Conservation (phyloP, 768 basidiomycete genomes). For the Mycena vitilis region DNA sequence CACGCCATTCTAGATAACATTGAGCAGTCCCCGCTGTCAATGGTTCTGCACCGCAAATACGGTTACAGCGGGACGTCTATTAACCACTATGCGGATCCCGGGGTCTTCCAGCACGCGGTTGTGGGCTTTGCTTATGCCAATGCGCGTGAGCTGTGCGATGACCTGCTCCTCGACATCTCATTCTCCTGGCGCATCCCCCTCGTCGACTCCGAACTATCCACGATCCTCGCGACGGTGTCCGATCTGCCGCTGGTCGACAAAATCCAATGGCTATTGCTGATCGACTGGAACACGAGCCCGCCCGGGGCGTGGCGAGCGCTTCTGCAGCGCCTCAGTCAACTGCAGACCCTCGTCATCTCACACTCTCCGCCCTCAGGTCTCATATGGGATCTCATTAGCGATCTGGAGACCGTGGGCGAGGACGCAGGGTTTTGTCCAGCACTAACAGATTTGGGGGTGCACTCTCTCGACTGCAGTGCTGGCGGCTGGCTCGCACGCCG, state of each 20-base stretch:
- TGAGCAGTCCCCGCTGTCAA: slow-evolving; percentile 6
- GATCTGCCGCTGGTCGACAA: background rate
- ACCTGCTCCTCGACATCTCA: slow-evolving; percentile 6
- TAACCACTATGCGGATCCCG: background rate
- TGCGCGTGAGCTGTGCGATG: background rate
- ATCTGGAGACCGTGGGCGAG: background rate
- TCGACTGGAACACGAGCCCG: slow-evolving; percentile 19
- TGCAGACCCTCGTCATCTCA: slow-evolving; percentile 15
- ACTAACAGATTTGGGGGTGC: slow-evolving; percentile 5
- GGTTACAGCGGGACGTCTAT: background rate
- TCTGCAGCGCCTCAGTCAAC: slow-evolving; percentile 1
- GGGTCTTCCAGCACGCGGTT: slow-evolving; percentile 9
- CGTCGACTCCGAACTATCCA: slow-evolving; percentile 9
- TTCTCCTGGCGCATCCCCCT: slow-evolving; percentile 13
- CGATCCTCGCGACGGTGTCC: slow-evolving; percentile 16
- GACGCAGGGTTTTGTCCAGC: slow-evolving; percentile 4
- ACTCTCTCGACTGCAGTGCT: slow-evolving; percentile 4
- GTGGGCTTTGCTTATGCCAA: slow-evolving; percentile 17
- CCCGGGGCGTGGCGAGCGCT: slow-evolving; percentile 9
- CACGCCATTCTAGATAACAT: slow-evolving; percentile 6
- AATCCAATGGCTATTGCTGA: slow-evolving; percentile 15
- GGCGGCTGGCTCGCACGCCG: slow-evolving; percentile 20
- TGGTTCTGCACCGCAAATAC: slow-evolving; percentile 17
- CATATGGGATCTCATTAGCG: slow-evolving; percentile 16
- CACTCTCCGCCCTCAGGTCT: slow-evolving; percentile 13